Base-by-base conservation (phyloP, 2,329 filamentous ascomycete species). In the Allantophomopsis cytisporea region DNA sequence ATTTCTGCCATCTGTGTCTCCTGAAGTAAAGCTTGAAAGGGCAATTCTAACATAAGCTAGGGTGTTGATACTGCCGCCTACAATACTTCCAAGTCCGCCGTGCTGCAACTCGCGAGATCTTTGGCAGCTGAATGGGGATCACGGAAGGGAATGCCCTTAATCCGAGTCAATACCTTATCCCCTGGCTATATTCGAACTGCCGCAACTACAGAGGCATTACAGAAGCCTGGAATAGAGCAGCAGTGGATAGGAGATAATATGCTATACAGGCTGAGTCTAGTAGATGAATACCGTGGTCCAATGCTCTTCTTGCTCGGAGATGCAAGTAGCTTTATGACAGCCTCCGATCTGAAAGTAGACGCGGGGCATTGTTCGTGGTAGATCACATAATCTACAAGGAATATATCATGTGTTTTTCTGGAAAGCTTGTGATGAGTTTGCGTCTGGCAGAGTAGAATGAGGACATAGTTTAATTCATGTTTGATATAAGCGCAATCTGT, bases 161-260 rank as follows among this genome's bases (percentile, higher is more conserved):
- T 80, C 40, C 65, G 76, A 7, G 68, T 80, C 42, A 80, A 80
- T 54, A 77, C 74, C 0, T 62, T 80, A 37, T 77, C 71, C 34
- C 73, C 75, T 0, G 76, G 76, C 3, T 36, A 37, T 18, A 39
- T 41, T 17, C 34, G 35, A 32, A 41, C 39, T 31, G 11, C 39
- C 12, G 18, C 37, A 12, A 41, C 39, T 2, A 5, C 17, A 11
- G 15, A 12, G 6, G 32, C n/a, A 5, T 17, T 36, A 8, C 12
- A 31, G 30, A 10, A 20, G 38, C 47, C n/a, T 46, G 44, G 36
- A 45, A 44, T 33, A 38, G 60, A 62, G 43, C 57, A 57, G 30
- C 70, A 76, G 47, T 93, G 85, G 85, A 73, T 81, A 15, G 77
- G 70, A 50, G 77, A 87, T 59, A 91, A 89, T 58, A 89, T 91